These are phyloP conservation scores for Cunninghamia lanceolata DNA, from an alignment of 75 land plant genomes.

Conservation along the genomic window DNA sequence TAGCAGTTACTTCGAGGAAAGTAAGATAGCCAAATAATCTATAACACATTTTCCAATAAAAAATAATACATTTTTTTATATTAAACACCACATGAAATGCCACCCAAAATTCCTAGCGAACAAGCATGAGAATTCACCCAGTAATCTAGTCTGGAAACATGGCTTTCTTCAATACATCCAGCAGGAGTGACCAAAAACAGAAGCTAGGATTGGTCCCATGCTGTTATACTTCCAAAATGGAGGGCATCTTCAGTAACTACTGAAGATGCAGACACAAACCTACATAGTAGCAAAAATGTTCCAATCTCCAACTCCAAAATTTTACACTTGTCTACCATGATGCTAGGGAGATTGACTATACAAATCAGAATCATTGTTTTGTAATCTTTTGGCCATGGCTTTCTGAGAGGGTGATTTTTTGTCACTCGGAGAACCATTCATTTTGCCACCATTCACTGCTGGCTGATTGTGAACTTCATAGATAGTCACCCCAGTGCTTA, in stretches of 20 bases:
- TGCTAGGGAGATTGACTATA: constrained; percentile 9
- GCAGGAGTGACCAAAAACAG: constrained; percentile 1
- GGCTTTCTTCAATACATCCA: constrained; percentile 3
- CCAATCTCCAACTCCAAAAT: background rate
- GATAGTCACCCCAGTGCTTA: constrained; percentile 27
- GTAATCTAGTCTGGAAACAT: background rate
- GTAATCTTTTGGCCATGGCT: background rate
- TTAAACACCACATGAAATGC: constrained; percentile 6
- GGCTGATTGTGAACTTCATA: constrained; percentile 30
- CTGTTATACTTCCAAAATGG: constrained; percentile 5
- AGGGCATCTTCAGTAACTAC: background rate
- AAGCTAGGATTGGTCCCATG: background rate
- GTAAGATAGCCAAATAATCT: background rate
- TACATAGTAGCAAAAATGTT: background rate
- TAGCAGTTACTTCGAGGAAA: background rate
- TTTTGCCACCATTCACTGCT: background rate
- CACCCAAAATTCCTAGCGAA: constrained; percentile 5
- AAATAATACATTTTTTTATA: constrained; percentile 2
- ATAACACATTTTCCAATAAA: background rate
- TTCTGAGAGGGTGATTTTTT: background rate
- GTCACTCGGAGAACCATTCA: background rate
- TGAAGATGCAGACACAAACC: constrained; percentile 1
- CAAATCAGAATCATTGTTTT: background rate
- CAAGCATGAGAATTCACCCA: constrained; percentile 5
- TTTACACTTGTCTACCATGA: background rate